Evolutionary conservation across 179 eudicot genomes (phyloP), one percentile per base, ranked within the genome.

Genomic region (Spinacia oleracea): DNA sequence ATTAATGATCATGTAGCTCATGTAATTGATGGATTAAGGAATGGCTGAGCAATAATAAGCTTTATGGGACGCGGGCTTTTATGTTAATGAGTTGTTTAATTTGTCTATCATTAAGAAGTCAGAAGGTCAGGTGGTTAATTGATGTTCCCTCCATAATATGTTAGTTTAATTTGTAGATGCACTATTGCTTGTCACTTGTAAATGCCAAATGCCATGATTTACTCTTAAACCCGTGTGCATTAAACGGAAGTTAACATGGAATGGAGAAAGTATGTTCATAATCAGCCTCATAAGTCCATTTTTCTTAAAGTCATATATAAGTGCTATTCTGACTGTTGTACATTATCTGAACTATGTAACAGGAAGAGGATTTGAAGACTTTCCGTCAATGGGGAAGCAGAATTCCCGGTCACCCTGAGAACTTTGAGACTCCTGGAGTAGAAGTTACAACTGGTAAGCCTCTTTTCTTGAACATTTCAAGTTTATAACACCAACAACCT

Each of bases 361-460:
- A 89, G 93, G 87, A 85, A 84, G 89, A 88, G 62, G 93, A 89
- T 72, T 80, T 89, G 55, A 88, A 88, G 83, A 73, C 81, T 62
- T 82, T 88, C 81, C 86, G 93, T 20, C 90, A 86, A 76, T 86
- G 90, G 85, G 93, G 88, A 38, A 89, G 93, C 84, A 86, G 75
- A 58, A 85, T 88, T 32, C 89, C 91, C 21, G 93, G 93, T 60
- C 93, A 89, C 81, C 93, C 93, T 0, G 93, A 89, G 84, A 89
- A 89, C 74, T 85, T 87, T 21, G 86, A 86, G 86, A 89, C 93
- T 0, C 83, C 89, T 15, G 93, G 91, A 21, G 81, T 86, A 81
- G 93, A 89, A 88, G 93, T 89, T 73, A 89, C 93, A 62, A 88
- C 93, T 64, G 93, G 93, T 89, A 68, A 14, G 79, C 77, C 38